Percentiles rank a stretch among this genome's conserved stretches.
These are phyloP conservation scores for Aspergillus sp. DNA, from an alignment of 2,329 filamentous ascomycete genomes.

Conservation along the genomic window DNA sequence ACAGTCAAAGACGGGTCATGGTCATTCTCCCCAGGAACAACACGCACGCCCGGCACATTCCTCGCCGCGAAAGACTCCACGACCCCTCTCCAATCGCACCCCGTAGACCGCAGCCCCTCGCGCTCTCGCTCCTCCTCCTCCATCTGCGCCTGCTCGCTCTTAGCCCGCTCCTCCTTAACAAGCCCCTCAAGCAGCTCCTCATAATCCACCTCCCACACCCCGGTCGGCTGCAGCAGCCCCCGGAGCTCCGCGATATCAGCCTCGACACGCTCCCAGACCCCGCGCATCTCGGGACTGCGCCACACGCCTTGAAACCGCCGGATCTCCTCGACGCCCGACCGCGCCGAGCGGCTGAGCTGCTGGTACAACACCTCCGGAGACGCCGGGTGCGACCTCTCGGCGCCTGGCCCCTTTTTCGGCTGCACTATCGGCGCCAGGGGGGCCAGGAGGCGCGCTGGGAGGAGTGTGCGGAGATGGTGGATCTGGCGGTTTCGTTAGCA, in stretches of 20 bases:
- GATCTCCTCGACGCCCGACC: constrained; percentile 27
- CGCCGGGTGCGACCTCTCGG: constrained; percentile 15
- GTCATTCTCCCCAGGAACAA: constrained; percentile 15
- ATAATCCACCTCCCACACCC: constrained; percentile 36
- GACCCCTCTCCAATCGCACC: constrained; percentile 24
- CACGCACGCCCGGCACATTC: constrained; percentile 20
- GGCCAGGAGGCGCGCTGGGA: constrained; percentile 33
- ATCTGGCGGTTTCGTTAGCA: constrained; percentile 31
- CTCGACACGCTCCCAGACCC: constrained; percentile 30
- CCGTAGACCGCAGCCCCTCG: constrained; percentile 15
- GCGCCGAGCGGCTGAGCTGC: constrained; percentile 26
- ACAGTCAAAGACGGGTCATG: constrained; percentile 17
- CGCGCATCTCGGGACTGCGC: constrained; percentile 31
- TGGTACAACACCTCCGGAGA: constrained; percentile 28
- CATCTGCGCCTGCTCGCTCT: constrained; percentile 16
- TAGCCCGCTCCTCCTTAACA: constrained; percentile 17
- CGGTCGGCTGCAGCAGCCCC: constrained; percentile 28
- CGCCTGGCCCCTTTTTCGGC: constrained; percentile 17
- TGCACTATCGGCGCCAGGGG: constrained; percentile 31
- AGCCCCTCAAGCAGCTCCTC: constrained; percentile 23
- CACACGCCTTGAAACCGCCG: constrained; percentile 31
- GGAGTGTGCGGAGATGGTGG: constrained; percentile 32
- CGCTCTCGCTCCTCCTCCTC: constrained; percentile 23
- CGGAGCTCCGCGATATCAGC: constrained; percentile 27
- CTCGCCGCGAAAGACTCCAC: constrained; percentile 22